Evolutionary conservation across 805 yeast genomes (phyloP).

Genomic region (Hanseniaspora taiwanica): DNA sequence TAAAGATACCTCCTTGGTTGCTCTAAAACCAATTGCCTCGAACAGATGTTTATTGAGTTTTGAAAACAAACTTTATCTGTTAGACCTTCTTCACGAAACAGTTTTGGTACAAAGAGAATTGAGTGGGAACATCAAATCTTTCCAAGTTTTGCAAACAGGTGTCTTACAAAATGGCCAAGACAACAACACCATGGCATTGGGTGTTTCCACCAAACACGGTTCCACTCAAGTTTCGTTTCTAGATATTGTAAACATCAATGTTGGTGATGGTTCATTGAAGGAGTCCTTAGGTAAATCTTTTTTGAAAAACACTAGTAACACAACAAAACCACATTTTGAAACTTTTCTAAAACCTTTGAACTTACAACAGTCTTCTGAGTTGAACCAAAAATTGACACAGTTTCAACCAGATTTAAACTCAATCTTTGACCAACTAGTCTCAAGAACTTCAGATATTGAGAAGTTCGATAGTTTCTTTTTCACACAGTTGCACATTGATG

Average conservation of each 20-base stretch:
- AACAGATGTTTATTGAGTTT: conserved; percentile 19
- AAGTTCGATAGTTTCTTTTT: conserved; percentile 24
- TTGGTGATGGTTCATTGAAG: conserved; percentile 54
- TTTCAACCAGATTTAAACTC: conserved; percentile 6
- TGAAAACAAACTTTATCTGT: conserved; percentile 16
- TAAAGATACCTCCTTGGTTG: conserved; percentile 6
- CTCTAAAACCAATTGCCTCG: conserved; percentile 18
- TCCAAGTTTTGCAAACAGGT: conserved; percentile 17
- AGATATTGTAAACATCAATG: conserved; percentile 31
- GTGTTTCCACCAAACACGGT: conserved; percentile 19
- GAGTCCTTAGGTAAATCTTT: conserved; percentile 58
- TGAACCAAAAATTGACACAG: conserved; percentile 7
- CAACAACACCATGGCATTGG: conserved; percentile 18
- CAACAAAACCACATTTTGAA: conserved; percentile 2
- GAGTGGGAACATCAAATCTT: conserved; percentile 15
- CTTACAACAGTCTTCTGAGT: conserved; percentile 7
- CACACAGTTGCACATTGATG: conserved; percentile 18
- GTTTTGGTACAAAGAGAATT: conserved; percentile 15
- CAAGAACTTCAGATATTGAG: conserved; percentile 3
- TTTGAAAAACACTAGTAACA: background rate
- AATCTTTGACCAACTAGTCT: background rate
- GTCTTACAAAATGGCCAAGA: conserved; percentile 9
- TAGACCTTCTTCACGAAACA: conserved; percentile 19
- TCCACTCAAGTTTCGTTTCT: conserved; percentile 17
- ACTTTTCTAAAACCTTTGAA: conserved; percentile 17